A percentile compares a stretch with the other conserved stretches of the same genome.
Evolutionary conservation across 2,329 filamentous ascomycete species (phyloP).

Genomic region (Nemania sp.): DNA sequence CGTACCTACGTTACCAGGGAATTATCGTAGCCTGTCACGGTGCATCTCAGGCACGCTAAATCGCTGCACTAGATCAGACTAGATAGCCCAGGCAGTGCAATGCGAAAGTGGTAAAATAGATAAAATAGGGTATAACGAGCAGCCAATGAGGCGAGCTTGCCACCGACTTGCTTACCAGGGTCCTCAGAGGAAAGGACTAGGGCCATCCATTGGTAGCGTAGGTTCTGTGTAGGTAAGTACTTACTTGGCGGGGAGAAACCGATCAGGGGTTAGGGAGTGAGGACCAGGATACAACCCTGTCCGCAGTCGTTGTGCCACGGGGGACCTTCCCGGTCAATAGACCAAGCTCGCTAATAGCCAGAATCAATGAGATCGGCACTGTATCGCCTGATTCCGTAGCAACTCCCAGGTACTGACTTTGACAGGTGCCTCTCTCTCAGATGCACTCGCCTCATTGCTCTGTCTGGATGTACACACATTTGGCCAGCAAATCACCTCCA

Average conservation of each 20-base stretch:
- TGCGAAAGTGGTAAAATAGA: background rate
- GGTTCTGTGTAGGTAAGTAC: too few species aligned
- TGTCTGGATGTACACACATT: slow-evolving; percentile 3
- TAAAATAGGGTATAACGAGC: slow-evolving; percentile 17
- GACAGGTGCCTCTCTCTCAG: slow-evolving; percentile 29
- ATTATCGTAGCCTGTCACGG: background rate
- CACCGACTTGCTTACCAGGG: slow-evolving; percentile 7
- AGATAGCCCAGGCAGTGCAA: background rate
- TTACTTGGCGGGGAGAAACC: background rate
- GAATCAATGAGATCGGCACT: slow-evolving; percentile 33
- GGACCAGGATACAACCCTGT: slow-evolving; percentile 30
- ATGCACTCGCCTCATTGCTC: slow-evolving; percentile 36
- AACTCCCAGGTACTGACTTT: slow-evolving; percentile 21
- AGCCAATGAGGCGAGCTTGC: slow-evolving; percentile 20
- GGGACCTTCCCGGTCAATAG: slow-evolving; percentile 42
- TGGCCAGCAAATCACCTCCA: slow-evolving; percentile 34
- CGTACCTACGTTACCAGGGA: background rate
- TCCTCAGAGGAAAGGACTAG: background rate
- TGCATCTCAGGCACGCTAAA: background rate
- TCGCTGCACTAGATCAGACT: too few species aligned
- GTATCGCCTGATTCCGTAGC: slow-evolving; percentile 32
- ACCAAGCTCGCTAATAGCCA: slow-evolving; percentile 36
- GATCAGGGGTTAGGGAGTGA: slow-evolving; percentile 28
- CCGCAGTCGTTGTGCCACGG: slow-evolving; percentile 34
- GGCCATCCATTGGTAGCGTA: background rate